These are phyloP conservation scores for Lanmaoa pseudosensibilis DNA, from an alignment of 768 basidiomycete species.

Conservation along the genomic window DNA sequence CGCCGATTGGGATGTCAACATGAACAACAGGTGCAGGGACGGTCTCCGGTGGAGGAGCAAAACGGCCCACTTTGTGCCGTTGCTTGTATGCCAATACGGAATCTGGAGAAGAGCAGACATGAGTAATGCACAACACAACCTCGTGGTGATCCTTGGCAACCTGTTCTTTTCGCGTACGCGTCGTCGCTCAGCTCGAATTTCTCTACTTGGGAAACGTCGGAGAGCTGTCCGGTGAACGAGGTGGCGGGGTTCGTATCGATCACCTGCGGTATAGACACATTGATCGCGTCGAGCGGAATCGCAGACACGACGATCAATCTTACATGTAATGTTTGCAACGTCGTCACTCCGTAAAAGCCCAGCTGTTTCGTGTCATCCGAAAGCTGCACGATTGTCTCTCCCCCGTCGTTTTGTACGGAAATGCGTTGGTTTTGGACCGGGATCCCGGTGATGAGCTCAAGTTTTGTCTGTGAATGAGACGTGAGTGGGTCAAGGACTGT, in stretches of 20 bases:
- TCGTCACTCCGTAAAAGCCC: constrained; percentile 70
- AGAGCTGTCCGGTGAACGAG: constrained; percentile 79
- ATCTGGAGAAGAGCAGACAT: constrained; percentile 46
- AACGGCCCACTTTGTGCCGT: constrained; percentile 83
- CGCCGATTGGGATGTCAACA: constrained; percentile 60
- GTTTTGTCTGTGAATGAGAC: constrained; percentile 53
- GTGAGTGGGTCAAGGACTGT: background rate
- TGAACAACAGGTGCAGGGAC: constrained; percentile 23
- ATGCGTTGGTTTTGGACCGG: constrained; percentile 71
- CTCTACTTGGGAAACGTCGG: constrained; percentile 82
- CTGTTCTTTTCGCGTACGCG: constrained; percentile 79
- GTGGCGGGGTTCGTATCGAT: constrained; percentile 70
- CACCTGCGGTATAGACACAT: constrained; percentile 48
- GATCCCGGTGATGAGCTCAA: constrained; percentile 92
- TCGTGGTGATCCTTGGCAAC: constrained; percentile 42
- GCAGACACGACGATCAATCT: constrained; percentile 16
- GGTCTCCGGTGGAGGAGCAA: constrained; percentile 57
- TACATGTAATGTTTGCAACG: constrained; percentile 84
- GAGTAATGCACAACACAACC: background rate
- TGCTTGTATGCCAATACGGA: constrained; percentile 90
- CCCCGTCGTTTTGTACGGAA: constrained; percentile 58
- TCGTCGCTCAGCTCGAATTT: constrained; percentile 87
- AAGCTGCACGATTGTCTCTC: constrained; percentile 51
- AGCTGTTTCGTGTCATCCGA: constrained; percentile 67
- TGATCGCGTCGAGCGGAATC: background rate